These are phyloP conservation scores for Phenoliferia sp. DNA, from an alignment of 1,284 basidiomycete species.

Conservation along the genomic window DNA sequence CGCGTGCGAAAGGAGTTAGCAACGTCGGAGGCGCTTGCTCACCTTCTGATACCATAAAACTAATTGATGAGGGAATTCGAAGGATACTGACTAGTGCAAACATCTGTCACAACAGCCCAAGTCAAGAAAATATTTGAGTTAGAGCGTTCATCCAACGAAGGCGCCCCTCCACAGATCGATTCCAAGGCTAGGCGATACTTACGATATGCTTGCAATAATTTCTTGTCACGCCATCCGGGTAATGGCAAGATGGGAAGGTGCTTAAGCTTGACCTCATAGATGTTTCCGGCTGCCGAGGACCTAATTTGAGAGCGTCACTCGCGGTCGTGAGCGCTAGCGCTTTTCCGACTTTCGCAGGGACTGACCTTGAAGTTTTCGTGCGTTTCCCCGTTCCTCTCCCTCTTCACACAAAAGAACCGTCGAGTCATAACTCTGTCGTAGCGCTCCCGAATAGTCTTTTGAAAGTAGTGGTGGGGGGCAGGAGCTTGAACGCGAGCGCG, in stretches of 20 bases:
- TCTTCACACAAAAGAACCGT: conserved; percentile 67
- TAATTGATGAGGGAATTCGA: conserved; percentile 12
- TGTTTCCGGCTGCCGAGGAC: conserved; percentile 42
- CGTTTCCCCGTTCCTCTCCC: conserved; percentile 50
- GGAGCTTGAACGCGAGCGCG: not conserved
- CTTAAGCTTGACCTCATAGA: conserved; percentile 61
- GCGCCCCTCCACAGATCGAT: too few species aligned
- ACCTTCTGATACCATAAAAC: conserved; percentile 42
- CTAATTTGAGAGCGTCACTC: not conserved
- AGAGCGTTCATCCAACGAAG: conserved; percentile 1
- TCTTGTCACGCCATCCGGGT: conserved; percentile 64
- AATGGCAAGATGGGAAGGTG: conserved; percentile 59
- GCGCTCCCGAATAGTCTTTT: conserved; percentile 59
- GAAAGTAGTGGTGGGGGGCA: conserved; percentile 39
- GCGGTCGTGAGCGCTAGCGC: too few species aligned
- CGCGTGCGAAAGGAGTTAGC: too few species aligned
- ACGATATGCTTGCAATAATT: conserved; percentile 73
- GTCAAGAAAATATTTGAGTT: not conserved
- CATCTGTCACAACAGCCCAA: conserved; percentile 45
- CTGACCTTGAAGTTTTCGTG: conserved; percentile 64
- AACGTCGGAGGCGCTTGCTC: too few species aligned
- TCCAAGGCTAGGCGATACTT: too few species aligned
- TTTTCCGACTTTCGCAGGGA: too few species aligned
- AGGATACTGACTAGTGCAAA: conserved; percentile 59
- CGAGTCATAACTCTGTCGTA: conserved; percentile 60